These are phyloP conservation scores for barley (Hordeum vulgare) DNA, from an alignment of 176 grass and related monocot species.

Conservation along the genomic window DNA sequence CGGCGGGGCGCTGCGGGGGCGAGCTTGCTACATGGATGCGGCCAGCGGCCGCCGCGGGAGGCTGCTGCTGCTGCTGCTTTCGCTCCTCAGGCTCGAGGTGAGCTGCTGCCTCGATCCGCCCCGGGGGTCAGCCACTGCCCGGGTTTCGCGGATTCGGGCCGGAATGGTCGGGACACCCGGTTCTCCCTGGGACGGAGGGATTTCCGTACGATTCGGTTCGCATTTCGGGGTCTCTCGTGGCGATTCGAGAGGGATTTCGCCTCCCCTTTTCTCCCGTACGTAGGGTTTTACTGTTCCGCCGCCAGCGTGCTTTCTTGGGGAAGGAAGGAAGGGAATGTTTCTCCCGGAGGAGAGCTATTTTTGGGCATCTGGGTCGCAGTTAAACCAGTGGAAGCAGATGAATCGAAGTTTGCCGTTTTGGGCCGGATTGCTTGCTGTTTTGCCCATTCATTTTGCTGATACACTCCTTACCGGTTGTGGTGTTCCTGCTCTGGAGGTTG, in stretches of 20 bases:
- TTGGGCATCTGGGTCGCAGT: neutral
- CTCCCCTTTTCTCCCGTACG: no score
- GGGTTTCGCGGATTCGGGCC: conserved; percentile 7
- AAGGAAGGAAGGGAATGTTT: neutral
- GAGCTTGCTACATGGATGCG: conserved; percentile 37
- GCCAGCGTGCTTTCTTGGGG: neutral
- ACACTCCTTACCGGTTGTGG: neutral
- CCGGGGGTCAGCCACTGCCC: neutral
- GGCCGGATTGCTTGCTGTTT: neutral
- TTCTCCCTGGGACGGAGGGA: neutral
- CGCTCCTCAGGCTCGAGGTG: conserved; percentile 37
- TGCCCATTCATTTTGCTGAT: neutral
- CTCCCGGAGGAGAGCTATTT: neutral
- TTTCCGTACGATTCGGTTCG: neutral
- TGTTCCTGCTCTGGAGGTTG: neutral
- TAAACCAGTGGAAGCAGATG: neutral
- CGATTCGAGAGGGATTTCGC: conserved; percentile 8
- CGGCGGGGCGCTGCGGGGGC: conserved; percentile 6
- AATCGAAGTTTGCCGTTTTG: neutral
- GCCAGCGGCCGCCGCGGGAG: conserved; percentile 23
- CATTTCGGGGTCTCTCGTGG: neutral
- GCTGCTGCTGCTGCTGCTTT: conserved; percentile 39
- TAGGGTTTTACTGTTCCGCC: conserved; percentile 34
- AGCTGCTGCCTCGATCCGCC: conserved; percentile 33
- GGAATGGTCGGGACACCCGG: neutral